phyloP scores from a whole-genome alignment of 2,329 filamentous ascomycete species.

The Cordyceps javanica region DNA sequence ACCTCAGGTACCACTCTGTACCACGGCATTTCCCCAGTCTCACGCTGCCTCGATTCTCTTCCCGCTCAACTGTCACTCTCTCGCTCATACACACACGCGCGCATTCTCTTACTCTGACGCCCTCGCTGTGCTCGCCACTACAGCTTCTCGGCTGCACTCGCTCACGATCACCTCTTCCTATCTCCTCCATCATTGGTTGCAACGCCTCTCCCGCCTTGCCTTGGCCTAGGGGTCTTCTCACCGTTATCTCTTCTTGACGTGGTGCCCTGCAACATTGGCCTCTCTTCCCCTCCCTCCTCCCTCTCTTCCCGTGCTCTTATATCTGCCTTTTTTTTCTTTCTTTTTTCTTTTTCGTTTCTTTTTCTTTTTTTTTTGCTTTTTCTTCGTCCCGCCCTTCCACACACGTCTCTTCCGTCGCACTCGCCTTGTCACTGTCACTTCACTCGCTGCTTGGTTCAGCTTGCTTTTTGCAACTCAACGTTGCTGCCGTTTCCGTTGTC shows the following conservation, averaged over 20 bases:
- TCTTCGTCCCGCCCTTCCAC: background rate
- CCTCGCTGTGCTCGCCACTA: background rate
- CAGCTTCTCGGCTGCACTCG: slow-evolving; percentile 1
- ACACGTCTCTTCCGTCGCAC: background rate
- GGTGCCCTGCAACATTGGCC: background rate
- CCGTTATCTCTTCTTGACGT: background rate
- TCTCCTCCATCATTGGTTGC: background rate
- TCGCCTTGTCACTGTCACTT: background rate
- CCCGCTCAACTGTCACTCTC: background rate
- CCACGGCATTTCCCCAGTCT: slow-evolving; percentile 2
- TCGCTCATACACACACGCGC: background rate
- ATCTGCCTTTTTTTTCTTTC: slow-evolving; percentile 1
- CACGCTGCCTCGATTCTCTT: slow-evolving; percentile 5
- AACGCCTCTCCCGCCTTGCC: background rate
- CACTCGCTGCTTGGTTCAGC: background rate
- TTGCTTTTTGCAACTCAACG: background rate
- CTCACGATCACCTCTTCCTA: background rate
- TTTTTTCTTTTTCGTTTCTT: background rate
- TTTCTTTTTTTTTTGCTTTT: slow-evolving; percentile 7
- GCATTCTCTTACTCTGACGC: background rate
- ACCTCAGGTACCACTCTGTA: background rate
- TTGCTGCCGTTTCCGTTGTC: background rate
- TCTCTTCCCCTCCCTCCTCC: background rate
- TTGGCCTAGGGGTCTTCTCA: background rate
- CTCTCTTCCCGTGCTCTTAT: background rate